These are phyloP conservation scores for Silene latifolia DNA, from an alignment of 148 eudicot species.

Conservation along the genomic window DNA sequence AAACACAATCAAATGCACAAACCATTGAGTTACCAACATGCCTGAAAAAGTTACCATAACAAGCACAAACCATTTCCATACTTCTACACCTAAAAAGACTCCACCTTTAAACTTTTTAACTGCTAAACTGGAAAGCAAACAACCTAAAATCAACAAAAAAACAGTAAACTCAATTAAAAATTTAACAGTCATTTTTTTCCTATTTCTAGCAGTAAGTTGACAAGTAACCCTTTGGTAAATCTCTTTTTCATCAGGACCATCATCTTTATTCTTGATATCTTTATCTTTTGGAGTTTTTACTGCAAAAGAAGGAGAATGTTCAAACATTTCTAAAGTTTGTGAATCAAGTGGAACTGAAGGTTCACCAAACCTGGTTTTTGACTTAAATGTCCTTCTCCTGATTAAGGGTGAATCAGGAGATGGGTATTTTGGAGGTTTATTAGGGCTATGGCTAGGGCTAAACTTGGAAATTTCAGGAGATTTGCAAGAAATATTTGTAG, in stretches of 20 bases:
- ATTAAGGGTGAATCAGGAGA: constrained; percentile 27
- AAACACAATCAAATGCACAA: constrained; percentile 54
- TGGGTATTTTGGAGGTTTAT: constrained; percentile 29
- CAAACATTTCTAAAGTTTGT: constrained; percentile 18
- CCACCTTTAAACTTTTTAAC: constrained; percentile 30
- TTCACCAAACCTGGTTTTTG: constrained; percentile 73
- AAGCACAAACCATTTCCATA: constrained; percentile 73
- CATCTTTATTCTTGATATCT: constrained; percentile 20
- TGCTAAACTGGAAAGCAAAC: constrained; percentile 45
- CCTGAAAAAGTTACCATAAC: constrained; percentile 72
- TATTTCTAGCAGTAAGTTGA: constrained; percentile 39
- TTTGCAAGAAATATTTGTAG: too few species aligned
- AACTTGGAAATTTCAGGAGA: too few species aligned
- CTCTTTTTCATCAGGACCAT: constrained; percentile 56
- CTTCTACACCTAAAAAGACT: constrained; percentile 41
- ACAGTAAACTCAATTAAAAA: constrained; percentile 44
- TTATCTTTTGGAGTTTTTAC: constrained; percentile 11
- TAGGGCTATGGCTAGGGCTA: too few species aligned
- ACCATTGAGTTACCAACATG: constrained; percentile 61
- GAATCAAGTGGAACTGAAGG: constrained; percentile 43
- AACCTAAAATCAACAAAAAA: constrained; percentile 41
- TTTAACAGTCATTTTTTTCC: constrained; percentile 49
- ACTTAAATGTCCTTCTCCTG: constrained; percentile 36
- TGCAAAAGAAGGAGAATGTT: constrained; percentile 18
- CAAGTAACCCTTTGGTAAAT: constrained; percentile 60